Percentiles rank a stretch among this genome's conserved stretches.
Conservation (phyloP, 2,329 filamentous ascomycete genomes). For the Arthroderma sp. region DNA sequence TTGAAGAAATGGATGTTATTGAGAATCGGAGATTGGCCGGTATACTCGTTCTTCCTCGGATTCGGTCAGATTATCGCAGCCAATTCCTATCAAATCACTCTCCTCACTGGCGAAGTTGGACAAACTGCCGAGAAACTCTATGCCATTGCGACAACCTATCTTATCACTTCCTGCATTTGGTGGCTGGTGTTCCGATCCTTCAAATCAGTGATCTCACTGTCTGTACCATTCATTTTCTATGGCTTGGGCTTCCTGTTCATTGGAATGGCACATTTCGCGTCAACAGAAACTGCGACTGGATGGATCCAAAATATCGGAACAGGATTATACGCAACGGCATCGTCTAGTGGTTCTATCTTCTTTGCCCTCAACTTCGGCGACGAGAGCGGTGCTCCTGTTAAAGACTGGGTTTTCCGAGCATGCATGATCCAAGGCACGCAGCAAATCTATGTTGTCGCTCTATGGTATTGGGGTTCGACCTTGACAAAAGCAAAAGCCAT, state of each 20-base stretch:
- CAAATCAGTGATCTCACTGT: conserved; percentile 45
- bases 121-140: conserved; percentile 48
- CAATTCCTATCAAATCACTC: conserved; percentile 55
- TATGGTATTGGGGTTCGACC: conserved; percentile 54
- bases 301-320: conserved; percentile 50
- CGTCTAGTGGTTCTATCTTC: conserved; percentile 50
- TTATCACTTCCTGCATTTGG: conserved; percentile 46
- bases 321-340: conserved; percentile 48
- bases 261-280: conserved; percentile 43
- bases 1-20: conserved; percentile 42
- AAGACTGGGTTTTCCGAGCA: conserved; percentile 54
- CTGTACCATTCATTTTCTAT: conserved; percentile 50
- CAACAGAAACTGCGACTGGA: conserved; percentile 26
- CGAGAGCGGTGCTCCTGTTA: conserved; percentile 49
- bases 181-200: conserved; percentile 48
- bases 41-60: conserved; percentile 49
- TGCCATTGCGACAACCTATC: conserved; percentile 46
- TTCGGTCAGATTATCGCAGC: conserved; percentile 51
- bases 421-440: conserved; percentile 54
- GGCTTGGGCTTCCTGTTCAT: conserved; percentile 13
- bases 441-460: conserved; percentile 49
- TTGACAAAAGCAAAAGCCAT: conserved; percentile 32
- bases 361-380: conserved; percentile 56
- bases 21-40: conserved; percentile 50
- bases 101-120: conserved; percentile 51